Evolutionary conservation across 805 yeast genomes (phyloP).

Genomic region (Candida insectalens): DNA sequence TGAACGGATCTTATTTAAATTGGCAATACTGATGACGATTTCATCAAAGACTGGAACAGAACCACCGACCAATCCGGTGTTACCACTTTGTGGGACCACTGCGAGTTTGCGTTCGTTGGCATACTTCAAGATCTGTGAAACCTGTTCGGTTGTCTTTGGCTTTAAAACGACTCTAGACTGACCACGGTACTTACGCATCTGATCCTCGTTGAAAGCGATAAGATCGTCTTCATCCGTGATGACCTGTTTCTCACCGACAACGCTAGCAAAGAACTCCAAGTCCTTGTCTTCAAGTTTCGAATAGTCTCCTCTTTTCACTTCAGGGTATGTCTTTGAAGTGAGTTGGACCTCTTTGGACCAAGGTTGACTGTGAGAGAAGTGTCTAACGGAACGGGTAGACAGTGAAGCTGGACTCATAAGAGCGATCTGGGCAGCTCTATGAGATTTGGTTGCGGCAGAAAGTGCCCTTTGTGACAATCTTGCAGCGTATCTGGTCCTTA

Average conservation of each 20-base stretch:
- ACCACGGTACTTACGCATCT: slow-evolving; percentile 93
- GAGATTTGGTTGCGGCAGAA: no score
- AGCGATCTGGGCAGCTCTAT: no score
- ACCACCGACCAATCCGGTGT: slow-evolving; percentile 94
- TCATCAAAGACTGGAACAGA: slow-evolving; percentile 90
- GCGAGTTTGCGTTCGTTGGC: slow-evolving; percentile 74
- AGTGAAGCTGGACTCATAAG: no score
- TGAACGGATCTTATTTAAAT: slow-evolving; percentile 67
- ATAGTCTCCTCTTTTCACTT: slow-evolving; percentile 1
- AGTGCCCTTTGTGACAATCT: no score
- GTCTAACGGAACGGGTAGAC: no score
- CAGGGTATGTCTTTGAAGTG: slow-evolving; percentile 1
- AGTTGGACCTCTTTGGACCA: slow-evolving; percentile 1
- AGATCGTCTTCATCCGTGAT: slow-evolving; percentile 56
- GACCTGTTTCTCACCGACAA: slow-evolving; percentile 43
- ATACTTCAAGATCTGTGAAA: slow-evolving; percentile 65
- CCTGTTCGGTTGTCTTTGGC: slow-evolving; percentile 74
- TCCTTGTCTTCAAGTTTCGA: slow-evolving; percentile 41
- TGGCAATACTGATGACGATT: slow-evolving; percentile 60
- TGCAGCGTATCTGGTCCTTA: no score
- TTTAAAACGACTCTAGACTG: slow-evolving; percentile 71
- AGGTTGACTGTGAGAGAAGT: no score
- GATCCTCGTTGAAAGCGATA: slow-evolving; percentile 72
- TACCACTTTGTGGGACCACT: slow-evolving; percentile 95
- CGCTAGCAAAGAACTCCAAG: slow-evolving; percentile 45